Base-by-base conservation (phyloP, 2,329 filamentous ascomycete species). In the Blastomyces silverae region DNA sequence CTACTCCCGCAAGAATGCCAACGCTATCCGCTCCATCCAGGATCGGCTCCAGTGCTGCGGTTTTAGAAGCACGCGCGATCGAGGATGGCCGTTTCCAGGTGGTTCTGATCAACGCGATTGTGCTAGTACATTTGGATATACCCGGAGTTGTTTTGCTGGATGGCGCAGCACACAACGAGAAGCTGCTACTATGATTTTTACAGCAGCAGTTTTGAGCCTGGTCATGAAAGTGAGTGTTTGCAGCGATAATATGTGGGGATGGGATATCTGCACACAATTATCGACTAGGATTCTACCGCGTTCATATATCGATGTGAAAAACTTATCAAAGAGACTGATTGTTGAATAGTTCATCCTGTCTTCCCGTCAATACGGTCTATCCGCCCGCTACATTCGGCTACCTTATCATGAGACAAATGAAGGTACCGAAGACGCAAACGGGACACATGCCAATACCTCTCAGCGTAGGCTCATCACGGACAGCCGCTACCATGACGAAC, bases 11-110 rank as follows among this genome's bases (percentile, higher is more conserved):
- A 67, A 65, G 31, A 65, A 67, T 42, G 53, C 53, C 17, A 60
- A 59, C n/a, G 65, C 64, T n/a, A 67, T 65, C 44, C 58, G 64
- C n/a, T 34, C 63, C 31, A 67, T 67, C 25, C 65, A 67, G 48
- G 65, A 67, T 61, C 48, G 39, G 10, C 39, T 67, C 39, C 58
- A 66, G 52, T 67, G 65, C 60, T 67, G 65, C 46, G 65, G 65
- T 37, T 59, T 65, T 17, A 66, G 65, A 52, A 67, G 64, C 31
- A 57, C 56, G 17, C 58, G 56, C 37, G 65, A 67, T 46, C 37
- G 65, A 25, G 65, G 52, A 7, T 67, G 65, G 65, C 65, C 65
- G 8, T 67, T 67, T 57, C 53, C 60, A 31, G 64, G 62, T 2
- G 58, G 46, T 20, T 55, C 37, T 20, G 61, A 66, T 25, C 53